Base-by-base conservation (phyloP, 2,329 filamentous ascomycete species). In the Sclerotinia nivalis region DNA sequence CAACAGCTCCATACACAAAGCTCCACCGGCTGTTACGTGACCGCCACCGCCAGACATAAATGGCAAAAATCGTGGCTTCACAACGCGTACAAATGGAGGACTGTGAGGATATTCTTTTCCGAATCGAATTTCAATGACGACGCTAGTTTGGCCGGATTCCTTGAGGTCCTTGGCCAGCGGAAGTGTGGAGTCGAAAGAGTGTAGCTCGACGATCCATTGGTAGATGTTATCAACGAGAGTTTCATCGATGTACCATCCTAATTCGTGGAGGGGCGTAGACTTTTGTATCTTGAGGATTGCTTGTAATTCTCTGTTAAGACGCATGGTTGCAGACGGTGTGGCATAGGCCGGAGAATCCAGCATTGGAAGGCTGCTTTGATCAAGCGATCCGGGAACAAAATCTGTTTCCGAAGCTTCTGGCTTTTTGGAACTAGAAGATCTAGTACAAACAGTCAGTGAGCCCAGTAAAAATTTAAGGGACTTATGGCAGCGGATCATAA, bases 131-230 rank as follows among this genome's bases (percentile, higher is more conserved):
- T 97, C 94, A 15, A 96, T 80, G 0, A 97, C 88, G 52, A 97
- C 82, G 76, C 91, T 93, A 31, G 83, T 86, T 69, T 91, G 74
- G 0, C 83, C 84, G 0, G 82, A 83, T 2, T 78, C 75, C 78
- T 89, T 88, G 88, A 97, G 93, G 76, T 97, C 93, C 67, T 85
- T 77, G 0, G 91, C 89, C 0, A 97, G 83, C 0, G 91, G 92
- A 0, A 96, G 83, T 1, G 81, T 78, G 0, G 81, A 73, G 34
- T 93, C 90, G 76, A 97, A 97, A 56, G 90, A 92, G 78, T 97
- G 94, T 1, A 97, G 82, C 78, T 97, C 92, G 8, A 96, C 89
- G 70, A 97, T 93, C 93, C 93, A 97, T 76, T 96, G 93, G 76
- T 96, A 97, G 50, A 94, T 82, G 64, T 87, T 85, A 8, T 83